Percentiles rank a stretch among this genome's conserved stretches.
These are phyloP conservation scores for Penicillium olsonii DNA, from an alignment of 2,329 filamentous ascomycete genomes.

Conservation along the genomic window DNA sequence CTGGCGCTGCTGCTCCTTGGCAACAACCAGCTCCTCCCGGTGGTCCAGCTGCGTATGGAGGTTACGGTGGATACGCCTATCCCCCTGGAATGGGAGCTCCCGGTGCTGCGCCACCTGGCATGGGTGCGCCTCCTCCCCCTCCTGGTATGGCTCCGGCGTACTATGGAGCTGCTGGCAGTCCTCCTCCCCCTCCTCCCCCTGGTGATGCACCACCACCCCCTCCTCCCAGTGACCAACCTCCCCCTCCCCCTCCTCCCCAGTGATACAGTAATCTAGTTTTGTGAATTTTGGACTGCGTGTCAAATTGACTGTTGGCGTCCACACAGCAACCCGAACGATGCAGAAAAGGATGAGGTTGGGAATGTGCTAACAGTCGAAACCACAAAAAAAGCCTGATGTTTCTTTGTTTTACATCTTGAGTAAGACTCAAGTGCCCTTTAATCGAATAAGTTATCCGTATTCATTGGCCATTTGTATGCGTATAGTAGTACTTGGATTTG, in stretches of 20 bases:
- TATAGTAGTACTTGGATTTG: no score
- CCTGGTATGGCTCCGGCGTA: conserved; percentile 48
- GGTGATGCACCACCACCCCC: conserved; percentile 46
- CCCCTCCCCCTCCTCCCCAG: conserved; percentile 60
- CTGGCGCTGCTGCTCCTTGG: conserved; percentile 57
- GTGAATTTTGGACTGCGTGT: conserved; percentile 6
- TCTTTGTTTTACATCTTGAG: conserved; percentile 6
- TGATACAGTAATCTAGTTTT: background rate
- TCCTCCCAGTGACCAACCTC: conserved; percentile 58
- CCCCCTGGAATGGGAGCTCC: conserved; percentile 54
- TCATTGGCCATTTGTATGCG: no score
- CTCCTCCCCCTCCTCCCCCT: conserved; percentile 44
- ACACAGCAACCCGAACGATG: no score
- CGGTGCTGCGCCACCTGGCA: conserved; percentile 51
- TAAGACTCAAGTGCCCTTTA: conserved; percentile 10
- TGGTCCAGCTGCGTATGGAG: conserved; percentile 54
- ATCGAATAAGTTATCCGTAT: background rate
- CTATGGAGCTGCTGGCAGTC: conserved; percentile 38
- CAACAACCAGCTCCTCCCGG: conserved; percentile 57
- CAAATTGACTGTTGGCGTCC: conserved; percentile 4
- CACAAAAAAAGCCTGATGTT: background rate
- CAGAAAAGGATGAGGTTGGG: no score
- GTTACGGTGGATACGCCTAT: conserved; percentile 55
- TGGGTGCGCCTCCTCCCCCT: conserved; percentile 44
- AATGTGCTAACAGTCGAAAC: background rate